Percentiles rank a stretch among this genome's conserved stretches.
These are phyloP conservation scores for Pyricularia grisea DNA, from an alignment of 2,329 filamentous ascomycete species.

Conservation along the genomic window DNA sequence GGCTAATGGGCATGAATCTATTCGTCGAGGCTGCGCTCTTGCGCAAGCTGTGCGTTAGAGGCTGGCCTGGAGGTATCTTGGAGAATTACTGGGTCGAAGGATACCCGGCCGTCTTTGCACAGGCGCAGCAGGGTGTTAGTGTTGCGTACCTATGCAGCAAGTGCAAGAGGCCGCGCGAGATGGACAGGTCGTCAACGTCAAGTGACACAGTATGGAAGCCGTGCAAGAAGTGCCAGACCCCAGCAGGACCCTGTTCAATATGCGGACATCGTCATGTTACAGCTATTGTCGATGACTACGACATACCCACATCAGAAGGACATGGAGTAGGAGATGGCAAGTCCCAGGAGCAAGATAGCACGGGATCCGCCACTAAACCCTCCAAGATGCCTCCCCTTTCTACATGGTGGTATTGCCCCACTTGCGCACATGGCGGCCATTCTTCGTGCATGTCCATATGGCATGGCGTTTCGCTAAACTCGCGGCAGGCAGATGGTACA, in stretches of 20 bases:
- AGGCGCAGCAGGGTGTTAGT: constrained; percentile 44
- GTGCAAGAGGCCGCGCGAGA: constrained; percentile 47
- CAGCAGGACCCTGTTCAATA: constrained; percentile 48
- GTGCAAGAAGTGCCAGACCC: constrained; percentile 44
- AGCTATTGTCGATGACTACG: constrained; percentile 15
- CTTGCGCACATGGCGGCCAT: constrained; percentile 55
- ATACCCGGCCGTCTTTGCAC: constrained; percentile 43
- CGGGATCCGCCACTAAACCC: background rate
- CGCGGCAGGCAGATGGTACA: background rate
- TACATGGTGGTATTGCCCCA: constrained; percentile 55
- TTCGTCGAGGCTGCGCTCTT: constrained; percentile 52
- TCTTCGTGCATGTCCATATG: constrained; percentile 49
- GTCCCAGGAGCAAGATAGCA: background rate
- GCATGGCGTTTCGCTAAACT: constrained; percentile 27
- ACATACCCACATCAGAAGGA: background rate
- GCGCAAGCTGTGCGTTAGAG: constrained; percentile 50
- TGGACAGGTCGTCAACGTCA: constrained; percentile 32
- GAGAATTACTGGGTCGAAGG: constrained; percentile 39
- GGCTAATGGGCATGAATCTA: constrained; percentile 48
- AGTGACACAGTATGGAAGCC: constrained; percentile 39
- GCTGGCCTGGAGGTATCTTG: constrained; percentile 40
- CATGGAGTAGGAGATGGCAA: background rate
- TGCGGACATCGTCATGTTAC: constrained; percentile 44
- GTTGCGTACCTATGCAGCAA: constrained; percentile 43
- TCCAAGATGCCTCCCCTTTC: constrained; percentile 21